Base-by-base conservation (phyloP, 345 rosid genomes). In the Gossypium longicalyx region DNA sequence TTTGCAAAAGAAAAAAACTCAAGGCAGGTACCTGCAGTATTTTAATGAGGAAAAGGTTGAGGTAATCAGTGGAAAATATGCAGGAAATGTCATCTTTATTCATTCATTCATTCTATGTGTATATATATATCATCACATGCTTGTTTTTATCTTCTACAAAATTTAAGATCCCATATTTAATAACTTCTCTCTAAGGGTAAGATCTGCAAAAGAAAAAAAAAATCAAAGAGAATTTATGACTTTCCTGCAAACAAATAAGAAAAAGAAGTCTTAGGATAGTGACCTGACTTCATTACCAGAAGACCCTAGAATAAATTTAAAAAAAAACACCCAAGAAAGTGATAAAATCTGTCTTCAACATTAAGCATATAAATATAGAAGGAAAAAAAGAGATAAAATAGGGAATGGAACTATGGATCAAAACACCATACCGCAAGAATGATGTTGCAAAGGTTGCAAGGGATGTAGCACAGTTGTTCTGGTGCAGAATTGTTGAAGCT, bases 391-490 rank as follows among this genome's bases (percentile, higher is more conserved):
- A 2, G 13, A 47, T 3, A 57, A 57, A 20, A 22, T 59, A 22
- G 16, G 12, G 41, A 17, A 22, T 4, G 23, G 16, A 15, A 48
- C 67, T 29, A 22, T 4, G 23, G 9, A 15, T 61, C 67, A 47
- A 58, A 38, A 51, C 29, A 11, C 22, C 7, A 70, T 85, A 85
- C 88, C 84, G 88, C 88, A 49, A 85, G 86, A 69, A 85, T 79
- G 52, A 81, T 83, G 64, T 79, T 85, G 86, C 88, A 85, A 51
- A 77, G 80, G 83, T 80, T 83, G 88, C 88, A 85, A 80, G 84
- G 88, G 86, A 83, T 80, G 81, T 83, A 82, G 78, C 88, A 78
- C 78, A 83, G 83, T 29, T 83, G 81, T 74, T 82, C 85, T 38
- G 82, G 72, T 25, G 54, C 77, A 62, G 67, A 59, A 60, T 27